Conservation (phyloP, 208 protist genomes). For the Naegleria fowleri region DNA sequence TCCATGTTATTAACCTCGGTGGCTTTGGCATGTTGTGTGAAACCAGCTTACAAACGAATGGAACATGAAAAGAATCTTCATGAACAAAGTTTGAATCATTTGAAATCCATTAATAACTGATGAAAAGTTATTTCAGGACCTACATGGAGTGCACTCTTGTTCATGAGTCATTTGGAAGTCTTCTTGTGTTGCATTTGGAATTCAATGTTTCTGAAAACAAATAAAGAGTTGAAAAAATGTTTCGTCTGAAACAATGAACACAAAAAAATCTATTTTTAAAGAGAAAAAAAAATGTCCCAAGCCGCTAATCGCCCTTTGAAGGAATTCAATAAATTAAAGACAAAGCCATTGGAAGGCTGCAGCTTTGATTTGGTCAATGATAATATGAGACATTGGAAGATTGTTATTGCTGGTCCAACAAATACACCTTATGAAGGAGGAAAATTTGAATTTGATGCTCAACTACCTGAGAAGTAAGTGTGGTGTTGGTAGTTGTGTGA, state of each 20-base stretch:
- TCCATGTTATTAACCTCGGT: not conserved
- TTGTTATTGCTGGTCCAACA: not conserved
- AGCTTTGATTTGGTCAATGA: not conserved
- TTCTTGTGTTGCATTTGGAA: no score
- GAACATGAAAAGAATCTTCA: not conserved
- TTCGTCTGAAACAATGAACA: no score
- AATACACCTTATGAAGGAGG: conserved; percentile 19
- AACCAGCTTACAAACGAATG: not conserved
- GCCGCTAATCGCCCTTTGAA: not conserved
- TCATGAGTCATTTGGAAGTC: no score
- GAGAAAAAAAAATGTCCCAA: not conserved
- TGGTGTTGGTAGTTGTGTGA: no score
- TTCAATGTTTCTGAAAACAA: no score
- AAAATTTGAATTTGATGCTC: conserved; percentile 3
- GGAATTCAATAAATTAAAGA: conserved; percentile 15
- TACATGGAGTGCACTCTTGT: no score
- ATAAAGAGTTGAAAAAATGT: no score
- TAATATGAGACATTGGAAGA: not conserved
- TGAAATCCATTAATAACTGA: not conserved
- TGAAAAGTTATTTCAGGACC: no score
- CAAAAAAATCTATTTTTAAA: no score
- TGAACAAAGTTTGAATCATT: not conserved
- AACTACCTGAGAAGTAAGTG: not conserved
- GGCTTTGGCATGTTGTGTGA: not conserved
- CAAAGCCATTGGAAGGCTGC: not conserved